phyloP scores from a whole-genome alignment of 2,329 filamentous ascomycete genomes.

The Xylariales sp. region DNA sequence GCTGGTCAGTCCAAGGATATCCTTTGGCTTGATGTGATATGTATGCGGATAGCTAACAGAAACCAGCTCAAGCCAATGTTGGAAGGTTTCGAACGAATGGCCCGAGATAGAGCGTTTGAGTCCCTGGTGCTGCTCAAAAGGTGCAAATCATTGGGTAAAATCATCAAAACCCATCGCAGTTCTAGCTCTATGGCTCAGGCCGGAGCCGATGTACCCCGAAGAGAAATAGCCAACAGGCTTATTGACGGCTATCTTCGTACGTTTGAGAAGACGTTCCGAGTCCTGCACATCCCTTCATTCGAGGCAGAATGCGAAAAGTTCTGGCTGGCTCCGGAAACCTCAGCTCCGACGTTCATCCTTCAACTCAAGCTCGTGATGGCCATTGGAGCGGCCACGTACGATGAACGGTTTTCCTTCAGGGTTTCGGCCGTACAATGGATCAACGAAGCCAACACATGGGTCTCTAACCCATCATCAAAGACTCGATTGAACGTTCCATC shows the following conservation, averaged over 20 bases:
- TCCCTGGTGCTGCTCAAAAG: slow-evolving; percentile 7
- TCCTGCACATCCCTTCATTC: slow-evolving; percentile 21
- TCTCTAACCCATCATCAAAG: slow-evolving; percentile 43
- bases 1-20: slow-evolving; percentile 31
- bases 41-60: too few species aligned
- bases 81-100: background rate
- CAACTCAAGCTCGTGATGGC: slow-evolving; percentile 51
- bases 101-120: background rate
- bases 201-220: slow-evolving; percentile 14
- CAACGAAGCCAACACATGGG: slow-evolving; percentile 47
- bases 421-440: slow-evolving; percentile 43
- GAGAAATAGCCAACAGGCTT: slow-evolving; percentile 14
- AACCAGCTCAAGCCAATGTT: background rate
- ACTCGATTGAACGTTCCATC: slow-evolving; percentile 41
- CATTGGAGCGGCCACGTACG: slow-evolving; percentile 43
- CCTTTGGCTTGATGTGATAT: too few species aligned
- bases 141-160: slow-evolving; percentile 13
- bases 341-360: slow-evolving; percentile 39
- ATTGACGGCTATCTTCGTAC: slow-evolving; percentile 20
- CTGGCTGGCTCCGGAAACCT: slow-evolving; percentile 10
- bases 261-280: slow-evolving; percentile 19
- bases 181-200: slow-evolving; percentile 12
- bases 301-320: slow-evolving; percentile 16
- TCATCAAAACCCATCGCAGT: slow-evolving; percentile 10
- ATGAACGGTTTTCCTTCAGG: slow-evolving; percentile 39